Conservation (phyloP, 2,329 filamentous ascomycete species). For the Pyricularia pennisetigena region DNA sequence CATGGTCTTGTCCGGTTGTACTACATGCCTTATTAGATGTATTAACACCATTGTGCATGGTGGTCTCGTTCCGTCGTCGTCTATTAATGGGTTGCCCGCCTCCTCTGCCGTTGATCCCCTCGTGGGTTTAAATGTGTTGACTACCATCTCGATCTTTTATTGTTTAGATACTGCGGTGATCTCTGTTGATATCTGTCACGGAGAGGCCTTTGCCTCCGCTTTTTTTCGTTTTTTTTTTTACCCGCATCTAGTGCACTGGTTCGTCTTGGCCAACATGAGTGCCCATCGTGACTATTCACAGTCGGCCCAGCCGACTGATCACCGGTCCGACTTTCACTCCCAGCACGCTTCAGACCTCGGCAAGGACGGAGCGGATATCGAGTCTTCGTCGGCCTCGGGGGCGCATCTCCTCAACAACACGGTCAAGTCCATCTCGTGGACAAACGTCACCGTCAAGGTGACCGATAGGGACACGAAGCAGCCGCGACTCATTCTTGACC, state of each 20-base stretch:
- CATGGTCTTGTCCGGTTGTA: not conserved
- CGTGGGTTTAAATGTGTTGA: not conserved
- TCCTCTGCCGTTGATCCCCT: not conserved
- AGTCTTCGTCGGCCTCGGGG: conserved; percentile 19
- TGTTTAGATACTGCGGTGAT: not conserved
- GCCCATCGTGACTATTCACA: not conserved
- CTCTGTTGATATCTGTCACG: not conserved
- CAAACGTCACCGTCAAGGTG: conserved; percentile 57
- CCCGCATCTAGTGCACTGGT: not conserved
- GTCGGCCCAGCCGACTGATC: too few relatives aligned
- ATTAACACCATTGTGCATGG: not conserved
- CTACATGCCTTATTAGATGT: not conserved
- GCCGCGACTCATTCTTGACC: conserved; percentile 51
- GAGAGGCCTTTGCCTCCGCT: too few relatives aligned
- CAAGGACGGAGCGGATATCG: conserved; percentile 15
- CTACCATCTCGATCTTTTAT: not conserved
- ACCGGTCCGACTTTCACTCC: not conserved
- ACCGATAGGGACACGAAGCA: conserved; percentile 62
- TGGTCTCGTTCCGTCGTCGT: not conserved
- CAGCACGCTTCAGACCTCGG: not conserved
- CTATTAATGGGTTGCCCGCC: not conserved
- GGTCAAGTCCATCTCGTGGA: conserved; percentile 58
- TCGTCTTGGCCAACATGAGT: not conserved
- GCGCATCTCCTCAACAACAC: conserved; percentile 52
- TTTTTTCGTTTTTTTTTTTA: too few relatives aligned